Conservation (phyloP, 176 grass and related monocot genomes). For the Themeda triandra region DNA sequence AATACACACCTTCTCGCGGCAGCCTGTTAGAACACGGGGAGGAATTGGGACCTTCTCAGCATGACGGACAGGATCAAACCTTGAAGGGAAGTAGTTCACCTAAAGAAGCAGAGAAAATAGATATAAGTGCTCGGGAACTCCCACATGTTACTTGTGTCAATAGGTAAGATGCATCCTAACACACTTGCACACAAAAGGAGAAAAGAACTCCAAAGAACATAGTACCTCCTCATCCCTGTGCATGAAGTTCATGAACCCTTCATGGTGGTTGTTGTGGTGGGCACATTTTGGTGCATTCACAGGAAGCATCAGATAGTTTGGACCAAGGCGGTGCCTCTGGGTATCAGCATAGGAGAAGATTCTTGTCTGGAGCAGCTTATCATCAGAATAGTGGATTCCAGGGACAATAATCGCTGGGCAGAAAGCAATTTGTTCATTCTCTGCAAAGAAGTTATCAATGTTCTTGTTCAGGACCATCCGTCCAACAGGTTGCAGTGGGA, state of each 20-base stretch:
- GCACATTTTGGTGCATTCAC: constrained; percentile 83
- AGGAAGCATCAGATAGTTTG: constrained; percentile 87
- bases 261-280: constrained; percentile 86
- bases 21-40: constrained; percentile 47
- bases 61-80: constrained; percentile 62
- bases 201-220: no score
- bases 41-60: constrained; percentile 72
- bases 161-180: background rate
- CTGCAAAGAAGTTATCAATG: constrained; percentile 77
- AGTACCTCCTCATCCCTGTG: constrained; percentile 90
- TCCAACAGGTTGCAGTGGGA: constrained; percentile 80
- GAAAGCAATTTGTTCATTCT: constrained; percentile 87
- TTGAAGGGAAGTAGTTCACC: constrained; percentile 95
- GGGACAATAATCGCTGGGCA: constrained; percentile 85
- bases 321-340: constrained; percentile 83
- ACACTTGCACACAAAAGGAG: background rate
- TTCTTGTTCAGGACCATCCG: constrained; percentile 92
- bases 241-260: constrained; percentile 93
- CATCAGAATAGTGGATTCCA: constrained; percentile 89
- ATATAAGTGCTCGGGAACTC: background rate
- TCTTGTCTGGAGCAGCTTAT: constrained; percentile 89
- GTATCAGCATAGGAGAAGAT: constrained; percentile 89
- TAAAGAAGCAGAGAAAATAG: constrained; percentile 16
- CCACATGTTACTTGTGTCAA: background rate
- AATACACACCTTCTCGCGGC: constrained; percentile 68